phyloP scores from a whole-genome alignment of 2,329 filamentous ascomycete species.

The Neopestalotiopsis sp. region DNA sequence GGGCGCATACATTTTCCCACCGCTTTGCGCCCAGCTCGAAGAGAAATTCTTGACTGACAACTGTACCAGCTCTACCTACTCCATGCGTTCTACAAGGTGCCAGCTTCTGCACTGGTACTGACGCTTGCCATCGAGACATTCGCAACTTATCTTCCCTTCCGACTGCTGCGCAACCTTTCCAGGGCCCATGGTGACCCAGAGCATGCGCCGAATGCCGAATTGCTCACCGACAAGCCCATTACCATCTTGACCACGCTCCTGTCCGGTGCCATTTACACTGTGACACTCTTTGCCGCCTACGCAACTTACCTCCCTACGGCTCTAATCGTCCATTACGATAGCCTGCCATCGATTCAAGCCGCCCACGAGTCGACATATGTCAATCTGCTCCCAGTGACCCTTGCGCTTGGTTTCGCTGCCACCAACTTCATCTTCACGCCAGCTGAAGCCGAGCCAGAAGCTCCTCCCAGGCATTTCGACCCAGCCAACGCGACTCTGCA shows the following conservation, averaged over 20 bases:
- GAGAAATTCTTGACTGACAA: conserved; percentile 5
- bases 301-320: conserved; percentile 72
- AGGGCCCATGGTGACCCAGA: conserved; percentile 64
- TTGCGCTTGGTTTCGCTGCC: conserved; percentile 71
- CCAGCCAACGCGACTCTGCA: conserved; percentile 67
- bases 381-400: conserved; percentile 63
- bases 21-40: neutral
- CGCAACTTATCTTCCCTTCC: conserved; percentile 75
- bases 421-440: conserved; percentile 80
- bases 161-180: conserved; percentile 72
- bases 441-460: conserved; percentile 59
- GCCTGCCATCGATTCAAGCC: conserved; percentile 70
- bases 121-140: conserved; percentile 72
- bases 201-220: conserved; percentile 64
- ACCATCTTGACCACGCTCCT: conserved; percentile 70
- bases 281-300: conserved; percentile 74
- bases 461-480: conserved; percentile 61
- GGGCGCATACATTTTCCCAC: too few species aligned
- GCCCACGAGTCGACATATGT: conserved; percentile 69
- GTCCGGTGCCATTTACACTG: conserved; percentile 74
- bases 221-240: conserved; percentile 68
- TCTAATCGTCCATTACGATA: conserved; percentile 78
- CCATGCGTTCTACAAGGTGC: conserved; percentile 77
- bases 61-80: conserved; percentile 70
- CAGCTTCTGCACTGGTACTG: conserved; percentile 62